Percentiles rank a stretch among this genome's conserved stretches.
Conservation (phyloP, 768 basidiomycete genomes). For the Neoboletus brunneissimus region DNA sequence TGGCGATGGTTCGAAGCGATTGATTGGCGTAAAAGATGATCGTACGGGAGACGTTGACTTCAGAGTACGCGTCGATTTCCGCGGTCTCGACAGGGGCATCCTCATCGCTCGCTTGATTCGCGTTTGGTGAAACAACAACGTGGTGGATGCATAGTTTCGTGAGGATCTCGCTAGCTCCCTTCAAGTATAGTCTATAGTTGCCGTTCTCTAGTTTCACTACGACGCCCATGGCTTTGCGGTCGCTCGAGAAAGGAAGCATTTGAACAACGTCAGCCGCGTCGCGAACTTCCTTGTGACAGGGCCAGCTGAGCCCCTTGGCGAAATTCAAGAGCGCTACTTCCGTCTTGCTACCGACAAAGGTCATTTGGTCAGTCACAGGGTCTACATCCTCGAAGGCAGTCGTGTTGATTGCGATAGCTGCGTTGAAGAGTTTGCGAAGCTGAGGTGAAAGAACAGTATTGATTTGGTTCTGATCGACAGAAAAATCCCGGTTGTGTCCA, state of each 20-base stretch:
- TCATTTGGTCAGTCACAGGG: constrained; percentile 50
- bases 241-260: constrained; percentile 92
- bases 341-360: constrained; percentile 92
- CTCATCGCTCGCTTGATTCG: constrained; percentile 15
- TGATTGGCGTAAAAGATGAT: constrained; percentile 99
- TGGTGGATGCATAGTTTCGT: constrained; percentile 71
- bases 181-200: constrained; percentile 70
- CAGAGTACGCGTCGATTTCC: constrained; percentile 61
- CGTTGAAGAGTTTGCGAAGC: constrained; percentile 70
- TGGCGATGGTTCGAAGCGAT: constrained; percentile 87
- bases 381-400: constrained; percentile 89
- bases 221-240: constrained; percentile 93
- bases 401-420: constrained; percentile 86
- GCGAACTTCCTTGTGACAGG: constrained; percentile 63
- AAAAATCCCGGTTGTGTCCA: constrained; percentile 70
- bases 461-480: constrained; percentile 75
- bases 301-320: constrained; percentile 78
- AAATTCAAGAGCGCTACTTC: constrained; percentile 89
- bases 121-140: constrained; percentile 55
- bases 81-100: constrained; percentile 48
- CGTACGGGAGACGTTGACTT: constrained; percentile 84
- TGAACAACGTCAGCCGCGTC: constrained; percentile 63
- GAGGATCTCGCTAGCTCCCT: constrained; percentile 94
- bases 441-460: constrained; percentile 59
- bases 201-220: constrained; percentile 61